Conservation (phyloP, 2,329 filamentous ascomycete genomes). For the Huntiella savannae region DNA sequence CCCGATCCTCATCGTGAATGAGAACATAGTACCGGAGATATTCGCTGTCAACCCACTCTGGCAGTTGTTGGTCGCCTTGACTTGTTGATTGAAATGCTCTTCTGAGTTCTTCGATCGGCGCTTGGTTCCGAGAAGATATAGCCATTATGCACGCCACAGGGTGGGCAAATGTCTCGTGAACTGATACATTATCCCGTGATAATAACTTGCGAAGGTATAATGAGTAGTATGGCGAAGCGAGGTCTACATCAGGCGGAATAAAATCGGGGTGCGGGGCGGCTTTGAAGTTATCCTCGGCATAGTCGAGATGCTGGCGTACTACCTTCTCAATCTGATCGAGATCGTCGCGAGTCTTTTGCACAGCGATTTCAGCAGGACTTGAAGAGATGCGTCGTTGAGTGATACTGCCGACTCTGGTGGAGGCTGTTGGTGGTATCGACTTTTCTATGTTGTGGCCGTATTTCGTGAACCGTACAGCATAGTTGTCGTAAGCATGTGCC, state of each 20-base stretch:
- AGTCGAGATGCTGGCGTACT: conserved; percentile 59
- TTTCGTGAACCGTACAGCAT: conserved; percentile 66
- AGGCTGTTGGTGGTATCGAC: conserved; percentile 23
- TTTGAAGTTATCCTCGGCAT: conserved; percentile 41
- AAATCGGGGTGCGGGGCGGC: conserved; percentile 19
- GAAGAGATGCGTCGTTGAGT: conserved; percentile 2
- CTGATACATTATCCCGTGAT: conserved; percentile 56
- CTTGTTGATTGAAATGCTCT: conserved; percentile 73
- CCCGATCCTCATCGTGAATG: conserved; percentile 87
- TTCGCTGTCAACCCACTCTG: conserved; percentile 75
- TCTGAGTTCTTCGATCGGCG: conserved; percentile 72
- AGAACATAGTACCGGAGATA: conserved; percentile 92
- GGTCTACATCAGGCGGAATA: conserved; percentile 24
- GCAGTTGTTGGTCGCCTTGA: conserved; percentile 52
- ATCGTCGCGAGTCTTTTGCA: conserved; percentile 12
- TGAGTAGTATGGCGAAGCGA: conserved; percentile 62
- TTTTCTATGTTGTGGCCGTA: conserved; percentile 41
- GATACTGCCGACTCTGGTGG: conserved; percentile 3
- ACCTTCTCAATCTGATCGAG: conserved; percentile 58
- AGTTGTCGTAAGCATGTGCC: conserved; percentile 73
- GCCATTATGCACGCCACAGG: conserved; percentile 89
- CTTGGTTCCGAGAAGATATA: conserved; percentile 71
- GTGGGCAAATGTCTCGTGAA: conserved; percentile 86
- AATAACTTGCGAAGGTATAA: conserved; percentile 69
- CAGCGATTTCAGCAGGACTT: conserved; percentile 4